Conservation (phyloP, 768 basidiomycete species). For the Lentinus tigrinus region DNA sequence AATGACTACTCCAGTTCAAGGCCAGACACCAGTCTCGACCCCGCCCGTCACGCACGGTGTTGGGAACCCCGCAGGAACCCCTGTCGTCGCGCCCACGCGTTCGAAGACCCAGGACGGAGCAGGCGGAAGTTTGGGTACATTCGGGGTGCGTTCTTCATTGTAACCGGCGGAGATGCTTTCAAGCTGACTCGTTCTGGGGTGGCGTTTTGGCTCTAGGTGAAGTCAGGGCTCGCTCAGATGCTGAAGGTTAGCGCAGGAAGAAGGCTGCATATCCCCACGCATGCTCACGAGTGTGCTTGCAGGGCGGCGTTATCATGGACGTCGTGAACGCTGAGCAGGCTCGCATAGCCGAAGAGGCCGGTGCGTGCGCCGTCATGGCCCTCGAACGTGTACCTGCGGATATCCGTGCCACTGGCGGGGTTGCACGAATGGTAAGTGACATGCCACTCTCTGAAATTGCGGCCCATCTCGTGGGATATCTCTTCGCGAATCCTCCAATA, state of each 20-base stretch:
- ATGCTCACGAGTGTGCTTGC: neutral
- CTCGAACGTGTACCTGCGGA: conserved; percentile 94
- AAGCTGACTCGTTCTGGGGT: neutral
- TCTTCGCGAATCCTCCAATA: no score
- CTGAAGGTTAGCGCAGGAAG: conserved; percentile 55
- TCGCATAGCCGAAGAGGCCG: conserved; percentile 94
- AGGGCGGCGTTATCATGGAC: conserved; percentile 95
- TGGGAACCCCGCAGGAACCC: conserved; percentile 40
- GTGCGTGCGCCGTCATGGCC: conserved; percentile 98
- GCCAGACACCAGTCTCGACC: conserved; percentile 23
- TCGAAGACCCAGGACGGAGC: conserved; percentile 49
- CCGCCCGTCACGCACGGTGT: conserved; percentile 31
- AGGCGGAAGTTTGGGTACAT: conserved; percentile 66
- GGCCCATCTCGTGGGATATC: neutral
- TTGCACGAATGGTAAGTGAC: conserved; percentile 85
- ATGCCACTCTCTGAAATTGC: neutral
- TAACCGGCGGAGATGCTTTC: neutral
- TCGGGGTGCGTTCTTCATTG: conserved; percentile 48
- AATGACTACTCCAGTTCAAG: conserved; percentile 27
- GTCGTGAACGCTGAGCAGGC: conserved; percentile 88
- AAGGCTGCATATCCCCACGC: neutral
- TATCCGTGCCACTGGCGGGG: conserved; percentile 88
- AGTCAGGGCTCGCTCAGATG: conserved; percentile 96
- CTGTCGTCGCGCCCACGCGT: conserved; percentile 52
- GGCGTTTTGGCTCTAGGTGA: conserved; percentile 53